Base-by-base conservation (phyloP, 2,329 filamentous ascomycete species). In the Penicillium sp. region DNA sequence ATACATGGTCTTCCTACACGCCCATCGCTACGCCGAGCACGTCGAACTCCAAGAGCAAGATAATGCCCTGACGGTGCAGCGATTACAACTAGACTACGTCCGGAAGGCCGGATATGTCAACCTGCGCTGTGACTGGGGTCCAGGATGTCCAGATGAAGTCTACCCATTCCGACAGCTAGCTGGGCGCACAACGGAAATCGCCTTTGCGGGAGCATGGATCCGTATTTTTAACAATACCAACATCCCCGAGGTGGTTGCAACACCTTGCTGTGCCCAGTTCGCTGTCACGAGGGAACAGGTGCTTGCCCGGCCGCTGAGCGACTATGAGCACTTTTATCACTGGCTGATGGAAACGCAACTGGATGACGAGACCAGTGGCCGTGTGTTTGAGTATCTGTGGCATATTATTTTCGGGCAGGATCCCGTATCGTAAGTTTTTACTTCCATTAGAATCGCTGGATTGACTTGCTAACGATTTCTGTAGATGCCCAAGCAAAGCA, bases 201-300 rank as follows among this genome's bases (percentile, higher is more conserved):
- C 60, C 2, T 68, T 71, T 33, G 68, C 70, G 3, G 65, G 66
- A 14, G 66, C 62, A 5, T 65, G 73, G 33, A 62, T 64, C 26
- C 50, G 49, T 4, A 63, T 71, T 2, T 69, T 70, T 45, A 71
- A 71, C 26, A 67, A 61, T 22, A 71, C 67, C 3, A 35, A 72
- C 18, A 70, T 84, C 1, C 82, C 83, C 0, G 70, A 77, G 2
- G 63, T 76, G 3, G 75, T 87, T 6, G 82, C 78, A 2, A 79
- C 79, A 5, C 77, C 82, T 18, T 87, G 85, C 66, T 87, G 85
- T 69, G 82, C 84, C n/a, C 85, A 88, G 69, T 88, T 88, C 57
- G 85, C 81, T 0, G 81, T 87, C 8, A 81, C 82, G 2, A 72
- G 77, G 15, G 77, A 81, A 7, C 78, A 78, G 41, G 77, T 88